Conservation (phyloP, 331 rosid genomes). For the Prunus yedoensis region DNA sequence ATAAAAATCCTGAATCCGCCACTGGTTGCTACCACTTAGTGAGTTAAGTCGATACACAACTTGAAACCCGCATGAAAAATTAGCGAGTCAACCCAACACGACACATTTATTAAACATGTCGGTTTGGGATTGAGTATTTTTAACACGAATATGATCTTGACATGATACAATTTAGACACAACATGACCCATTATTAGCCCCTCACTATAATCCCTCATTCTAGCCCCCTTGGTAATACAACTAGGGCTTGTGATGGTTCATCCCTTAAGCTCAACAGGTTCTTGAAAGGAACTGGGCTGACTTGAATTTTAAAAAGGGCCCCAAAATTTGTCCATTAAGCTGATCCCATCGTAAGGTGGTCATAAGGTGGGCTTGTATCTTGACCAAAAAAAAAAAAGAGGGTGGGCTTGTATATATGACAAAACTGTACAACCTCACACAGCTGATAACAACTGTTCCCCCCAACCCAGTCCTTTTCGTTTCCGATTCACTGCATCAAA, state of each 20-base stretch:
- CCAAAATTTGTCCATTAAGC: not conserved
- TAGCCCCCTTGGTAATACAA: no score
- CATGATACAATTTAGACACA: accelerated
- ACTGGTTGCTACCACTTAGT: no score
- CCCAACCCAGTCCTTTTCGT: conserved; percentile 2
- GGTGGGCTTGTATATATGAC: no score
- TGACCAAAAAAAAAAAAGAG: no score
- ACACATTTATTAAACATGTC: no score
- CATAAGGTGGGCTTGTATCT: not conserved
- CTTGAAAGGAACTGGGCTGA: not conserved
- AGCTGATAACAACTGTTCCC: not conserved
- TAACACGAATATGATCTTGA: accelerated
- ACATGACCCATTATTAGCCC: no score
- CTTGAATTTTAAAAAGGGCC: not conserved
- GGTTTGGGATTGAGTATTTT: accelerated
- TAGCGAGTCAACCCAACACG: no score
- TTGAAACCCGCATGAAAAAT: no score
- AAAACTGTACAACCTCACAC: not conserved
- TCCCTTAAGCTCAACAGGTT: not conserved
- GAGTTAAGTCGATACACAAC: no score
- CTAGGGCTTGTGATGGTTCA: no score
- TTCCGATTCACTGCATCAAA: not conserved
- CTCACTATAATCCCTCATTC: no score
- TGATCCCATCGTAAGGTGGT: not conserved
- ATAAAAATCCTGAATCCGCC: no score